Evolutionary conservation across 2,329 filamentous ascomycete species (phyloP).

Genomic region (Colletotrichum eremochloae): DNA sequence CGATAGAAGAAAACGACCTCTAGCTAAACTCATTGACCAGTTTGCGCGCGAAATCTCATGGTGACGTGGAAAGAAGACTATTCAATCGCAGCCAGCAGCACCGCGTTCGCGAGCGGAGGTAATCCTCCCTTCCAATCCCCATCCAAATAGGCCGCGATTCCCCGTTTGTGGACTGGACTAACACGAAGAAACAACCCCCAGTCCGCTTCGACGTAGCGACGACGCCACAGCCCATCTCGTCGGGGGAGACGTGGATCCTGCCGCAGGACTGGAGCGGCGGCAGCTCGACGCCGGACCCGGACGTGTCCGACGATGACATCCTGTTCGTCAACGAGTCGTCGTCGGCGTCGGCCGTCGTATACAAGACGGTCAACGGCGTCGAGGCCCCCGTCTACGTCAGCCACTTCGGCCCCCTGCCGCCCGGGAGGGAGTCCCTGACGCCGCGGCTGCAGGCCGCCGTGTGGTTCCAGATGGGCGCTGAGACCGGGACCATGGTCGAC

Average conservation of each 20-base stretch:
- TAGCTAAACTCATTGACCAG: background rate
- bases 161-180: background rate
- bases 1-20: accelerated
- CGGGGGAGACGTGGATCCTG: slow-evolving; percentile 2
- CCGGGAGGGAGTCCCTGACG: background rate
- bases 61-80: slow-evolving; percentile 12
- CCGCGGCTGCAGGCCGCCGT: slow-evolving; percentile 9
- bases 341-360: slow-evolving; percentile 10
- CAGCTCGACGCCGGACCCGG: background rate
- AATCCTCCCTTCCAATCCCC: too few species aligned
- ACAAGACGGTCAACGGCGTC: slow-evolving; percentile 18
- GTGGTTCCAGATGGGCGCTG: slow-evolving; percentile 18
- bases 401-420: slow-evolving; percentile 16
- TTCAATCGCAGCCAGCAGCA: slow-evolving; percentile 14
- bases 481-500: slow-evolving; percentile 10
- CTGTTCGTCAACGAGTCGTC: slow-evolving; percentile 3
- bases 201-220: slow-evolving; percentile 11
- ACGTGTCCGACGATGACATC: background rate
- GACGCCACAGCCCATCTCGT: background rate
- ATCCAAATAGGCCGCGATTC: too few species aligned
- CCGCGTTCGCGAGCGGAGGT: slow-evolving; percentile 18
- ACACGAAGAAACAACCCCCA: background rate
- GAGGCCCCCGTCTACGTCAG: slow-evolving; percentile 17
- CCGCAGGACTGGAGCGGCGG: slow-evolving; percentile 7
- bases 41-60: slow-evolving; percentile 12